Conservation (phyloP, 2,329 filamentous ascomycete species). For the Blastomyces gilchristii region DNA sequence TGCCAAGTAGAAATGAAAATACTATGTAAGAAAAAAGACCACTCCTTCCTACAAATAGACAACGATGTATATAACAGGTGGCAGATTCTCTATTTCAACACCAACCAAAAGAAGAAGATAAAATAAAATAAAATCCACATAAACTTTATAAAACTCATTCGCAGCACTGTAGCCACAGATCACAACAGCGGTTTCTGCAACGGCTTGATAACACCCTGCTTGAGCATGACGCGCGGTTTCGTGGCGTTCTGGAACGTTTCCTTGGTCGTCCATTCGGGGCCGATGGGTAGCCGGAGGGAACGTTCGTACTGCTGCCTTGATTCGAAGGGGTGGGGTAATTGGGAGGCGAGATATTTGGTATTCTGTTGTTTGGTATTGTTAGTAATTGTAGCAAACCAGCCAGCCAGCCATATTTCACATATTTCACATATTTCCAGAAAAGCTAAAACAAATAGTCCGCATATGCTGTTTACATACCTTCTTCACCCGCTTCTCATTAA, state of each 20-base stretch:
- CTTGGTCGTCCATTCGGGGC: slow-evolving; percentile 95
- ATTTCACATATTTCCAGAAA: no score
- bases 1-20: background rate
- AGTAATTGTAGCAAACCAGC: background rate
- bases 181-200: slow-evolving; percentile 65
- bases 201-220: slow-evolving; percentile 79
- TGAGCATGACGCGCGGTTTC: slow-evolving; percentile 80
- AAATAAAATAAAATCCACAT: background rate
- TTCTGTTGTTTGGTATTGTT: slow-evolving; percentile 45
- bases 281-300: slow-evolving; percentile 72
- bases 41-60: background rate
- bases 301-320: slow-evolving; percentile 81
- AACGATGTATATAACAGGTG: no score
- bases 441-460: no score
- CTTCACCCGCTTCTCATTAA: slow-evolving; percentile 81
- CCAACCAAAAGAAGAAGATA: background rate
- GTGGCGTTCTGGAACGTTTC: slow-evolving; percentile 80
- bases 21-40: background rate
- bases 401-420: no score
- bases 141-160: background rate
- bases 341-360: slow-evolving; percentile 72
- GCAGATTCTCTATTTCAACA: background rate
- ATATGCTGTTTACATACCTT: slow-evolving; percentile 49
- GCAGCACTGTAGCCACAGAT: slow-evolving; percentile 1
- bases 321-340: slow-evolving; percentile 84